Percentiles rank a stretch among this genome's conserved stretches.
Evolutionary conservation across 306 rosid species (phyloP).

Genomic region (Mimosa pudica): DNA sequence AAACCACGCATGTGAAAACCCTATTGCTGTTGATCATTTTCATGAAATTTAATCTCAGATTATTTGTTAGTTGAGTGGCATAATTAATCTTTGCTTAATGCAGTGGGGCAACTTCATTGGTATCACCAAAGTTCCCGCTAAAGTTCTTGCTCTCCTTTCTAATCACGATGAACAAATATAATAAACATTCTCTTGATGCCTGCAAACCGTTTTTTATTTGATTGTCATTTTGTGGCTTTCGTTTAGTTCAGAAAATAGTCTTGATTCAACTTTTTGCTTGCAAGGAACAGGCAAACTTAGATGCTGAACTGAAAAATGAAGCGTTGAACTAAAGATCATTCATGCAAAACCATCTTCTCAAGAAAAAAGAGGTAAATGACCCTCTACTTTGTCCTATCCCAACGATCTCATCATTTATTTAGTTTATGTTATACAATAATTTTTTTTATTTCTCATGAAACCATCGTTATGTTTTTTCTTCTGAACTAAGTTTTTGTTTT

Average conservation of each 20-base stretch:
- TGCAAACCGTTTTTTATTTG: not conserved
- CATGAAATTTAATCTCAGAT: slow-evolving; percentile 1
- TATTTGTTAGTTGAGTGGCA: not conserved
- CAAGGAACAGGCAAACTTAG: slow-evolving; percentile 63
- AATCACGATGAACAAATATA: not conserved
- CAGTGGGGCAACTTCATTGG: not conserved
- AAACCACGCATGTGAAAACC: not conserved
- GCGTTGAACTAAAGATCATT: slow-evolving; percentile 61
- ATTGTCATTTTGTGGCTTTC: slow-evolving; percentile 30
- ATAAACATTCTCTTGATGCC: not conserved
- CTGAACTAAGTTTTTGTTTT: no score
- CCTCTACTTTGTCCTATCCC: not conserved
- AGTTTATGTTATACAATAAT: no score
- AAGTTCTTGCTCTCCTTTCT: slow-evolving; percentile 2
- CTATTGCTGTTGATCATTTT: not conserved
- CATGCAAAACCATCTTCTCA: slow-evolving; percentile 50
- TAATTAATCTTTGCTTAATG: not conserved
- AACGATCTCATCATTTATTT: not conserved
- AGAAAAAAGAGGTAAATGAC: slow-evolving; percentile 66
- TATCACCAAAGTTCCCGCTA: slow-evolving; percentile 4
- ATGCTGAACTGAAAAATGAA: slow-evolving; percentile 52
- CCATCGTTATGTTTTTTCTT: no score
- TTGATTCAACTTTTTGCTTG: slow-evolving; percentile 68
- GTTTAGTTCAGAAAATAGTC: slow-evolving; percentile 11
- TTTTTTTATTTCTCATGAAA: no score